phyloP scores from a whole-genome alignment of 108 stramenopile genomes.

The Nitzschia sp. region DNA sequence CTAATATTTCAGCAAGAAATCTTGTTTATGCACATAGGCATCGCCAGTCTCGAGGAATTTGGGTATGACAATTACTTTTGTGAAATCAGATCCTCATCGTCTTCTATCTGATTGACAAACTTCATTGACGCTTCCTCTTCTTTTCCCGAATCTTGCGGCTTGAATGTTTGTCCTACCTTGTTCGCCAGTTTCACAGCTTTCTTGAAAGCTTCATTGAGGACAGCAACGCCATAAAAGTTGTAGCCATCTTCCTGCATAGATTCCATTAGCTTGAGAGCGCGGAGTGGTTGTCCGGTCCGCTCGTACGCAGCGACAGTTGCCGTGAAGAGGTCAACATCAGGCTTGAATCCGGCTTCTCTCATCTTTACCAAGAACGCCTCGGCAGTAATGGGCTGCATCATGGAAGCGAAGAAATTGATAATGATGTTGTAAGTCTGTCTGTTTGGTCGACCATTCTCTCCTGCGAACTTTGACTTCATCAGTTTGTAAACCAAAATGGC shows the following conservation, averaged over 20 bases:
- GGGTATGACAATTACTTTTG: no score
- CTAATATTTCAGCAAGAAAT: no score
- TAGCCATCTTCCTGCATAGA: conserved; percentile 76
- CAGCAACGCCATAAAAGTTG: conserved; percentile 74
- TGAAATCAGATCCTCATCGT: conserved; percentile 1
- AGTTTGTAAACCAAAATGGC: conserved; percentile 67
- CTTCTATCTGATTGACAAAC: neutral
- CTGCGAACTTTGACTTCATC: conserved; percentile 52
- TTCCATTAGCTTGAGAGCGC: conserved; percentile 79
- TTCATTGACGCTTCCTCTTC: conserved; percentile 8
- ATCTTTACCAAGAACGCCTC: conserved; percentile 67
- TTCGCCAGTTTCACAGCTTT: conserved; percentile 69
- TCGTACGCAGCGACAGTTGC: conserved; percentile 75
- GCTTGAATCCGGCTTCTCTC: conserved; percentile 68
- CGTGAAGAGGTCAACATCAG: conserved; percentile 81
- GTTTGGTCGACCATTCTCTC: conserved; percentile 45
- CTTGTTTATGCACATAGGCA: no score
- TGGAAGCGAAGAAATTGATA: conserved; percentile 52
- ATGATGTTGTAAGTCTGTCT: conserved; percentile 78
- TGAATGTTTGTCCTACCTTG: conserved; percentile 50
- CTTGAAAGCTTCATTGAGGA: conserved; percentile 75
- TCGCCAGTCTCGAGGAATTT: no score
- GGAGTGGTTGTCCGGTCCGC: conserved; percentile 67
- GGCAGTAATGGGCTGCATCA: conserved; percentile 58
- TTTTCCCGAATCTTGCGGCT: neutral